A percentile compares a stretch with the other conserved stretches of the same genome.
Conservation (phyloP, 371 early-diverging fungal species). For the Lichtheimia ornata region DNA sequence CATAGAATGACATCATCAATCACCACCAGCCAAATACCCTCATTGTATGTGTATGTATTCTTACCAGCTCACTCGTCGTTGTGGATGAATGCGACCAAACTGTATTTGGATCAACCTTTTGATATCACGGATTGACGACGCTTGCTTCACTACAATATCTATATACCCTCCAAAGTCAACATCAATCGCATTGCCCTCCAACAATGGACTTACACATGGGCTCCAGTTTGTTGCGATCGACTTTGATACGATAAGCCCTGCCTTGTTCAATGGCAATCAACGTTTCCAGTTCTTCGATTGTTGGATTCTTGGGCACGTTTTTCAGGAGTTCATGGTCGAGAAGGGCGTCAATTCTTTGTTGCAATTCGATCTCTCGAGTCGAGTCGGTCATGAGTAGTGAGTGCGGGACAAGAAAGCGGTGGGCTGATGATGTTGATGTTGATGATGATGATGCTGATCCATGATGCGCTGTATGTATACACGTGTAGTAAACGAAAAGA, state of each 20-base stretch:
- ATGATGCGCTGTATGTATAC: no score
- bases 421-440: no score
- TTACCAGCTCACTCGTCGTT: conserved; percentile 5
- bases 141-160: conserved; percentile 39
- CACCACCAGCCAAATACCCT: conserved; percentile 5
- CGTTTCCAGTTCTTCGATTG: conserved; percentile 29
- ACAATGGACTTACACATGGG: conserved; percentile 25
- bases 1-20: not conserved
- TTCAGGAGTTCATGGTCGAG: conserved; percentile 27
- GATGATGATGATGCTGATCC: no score
- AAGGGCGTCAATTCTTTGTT: no score
- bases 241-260: conserved; percentile 31
- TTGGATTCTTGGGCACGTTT: conserved; percentile 18
- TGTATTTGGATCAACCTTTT: conserved; percentile 25
- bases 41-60: conserved; percentile 20
- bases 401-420: no score
- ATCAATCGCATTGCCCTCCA: not conserved
- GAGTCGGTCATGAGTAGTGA: no score
- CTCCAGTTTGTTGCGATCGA: conserved; percentile 32
- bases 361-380: no score
- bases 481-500: no score
- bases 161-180: not conserved
- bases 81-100: conserved; percentile 14
- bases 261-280: conserved; percentile 44
- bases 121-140: conserved; percentile 33